Evolutionary conservation across 768 basidiomycete genomes (phyloP).

Genomic region (Rhodotorula diobovata): DNA sequence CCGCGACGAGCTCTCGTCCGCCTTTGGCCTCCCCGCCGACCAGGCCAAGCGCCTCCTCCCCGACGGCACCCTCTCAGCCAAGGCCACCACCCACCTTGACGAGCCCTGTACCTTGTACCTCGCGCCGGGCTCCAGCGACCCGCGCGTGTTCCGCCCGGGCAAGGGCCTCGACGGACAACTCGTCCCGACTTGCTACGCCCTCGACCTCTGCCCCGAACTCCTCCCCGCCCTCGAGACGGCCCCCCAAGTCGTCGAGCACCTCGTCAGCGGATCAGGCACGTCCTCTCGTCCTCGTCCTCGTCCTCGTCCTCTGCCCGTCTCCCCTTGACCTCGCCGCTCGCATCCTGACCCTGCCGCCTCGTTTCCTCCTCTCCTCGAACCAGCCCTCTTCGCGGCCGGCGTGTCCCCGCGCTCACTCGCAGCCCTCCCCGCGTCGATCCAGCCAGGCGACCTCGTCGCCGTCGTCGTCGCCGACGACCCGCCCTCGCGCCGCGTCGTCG

Average conservation of each 20-base stretch:
- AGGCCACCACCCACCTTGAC: constrained; percentile 31
- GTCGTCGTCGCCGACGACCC: constrained; percentile 5
- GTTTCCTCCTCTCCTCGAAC: too few relatives aligned
- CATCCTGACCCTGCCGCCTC: too few relatives aligned
- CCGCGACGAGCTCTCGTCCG: not conserved
- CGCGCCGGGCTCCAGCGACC: constrained; percentile 2
- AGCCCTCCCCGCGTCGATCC: not conserved
- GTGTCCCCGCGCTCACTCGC: constrained; percentile 9
- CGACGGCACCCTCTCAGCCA: constrained; percentile 8
- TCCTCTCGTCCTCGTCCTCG: not conserved
- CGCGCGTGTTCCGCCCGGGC: constrained; percentile 8
- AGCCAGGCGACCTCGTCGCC: constrained; percentile 19
- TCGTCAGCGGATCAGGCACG: constrained; percentile 15
- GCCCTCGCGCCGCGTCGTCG: constrained; percentile 14
- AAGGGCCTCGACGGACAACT: constrained; percentile 10
- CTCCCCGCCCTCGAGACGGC: constrained; percentile 29
- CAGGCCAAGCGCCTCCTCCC: constrained; percentile 7
- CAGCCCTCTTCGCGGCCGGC: constrained; percentile 27
- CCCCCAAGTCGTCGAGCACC: constrained; percentile 13
- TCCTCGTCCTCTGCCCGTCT: not conserved
- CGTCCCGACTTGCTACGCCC: constrained; percentile 27
- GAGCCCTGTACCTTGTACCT: constrained; percentile 28
- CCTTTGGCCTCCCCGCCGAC: not conserved
- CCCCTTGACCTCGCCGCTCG: not conserved
- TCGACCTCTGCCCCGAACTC: constrained; percentile 12